These are phyloP conservation scores for Murraya paniculata DNA, from an alignment of 345 rosid species.

Conservation along the genomic window DNA sequence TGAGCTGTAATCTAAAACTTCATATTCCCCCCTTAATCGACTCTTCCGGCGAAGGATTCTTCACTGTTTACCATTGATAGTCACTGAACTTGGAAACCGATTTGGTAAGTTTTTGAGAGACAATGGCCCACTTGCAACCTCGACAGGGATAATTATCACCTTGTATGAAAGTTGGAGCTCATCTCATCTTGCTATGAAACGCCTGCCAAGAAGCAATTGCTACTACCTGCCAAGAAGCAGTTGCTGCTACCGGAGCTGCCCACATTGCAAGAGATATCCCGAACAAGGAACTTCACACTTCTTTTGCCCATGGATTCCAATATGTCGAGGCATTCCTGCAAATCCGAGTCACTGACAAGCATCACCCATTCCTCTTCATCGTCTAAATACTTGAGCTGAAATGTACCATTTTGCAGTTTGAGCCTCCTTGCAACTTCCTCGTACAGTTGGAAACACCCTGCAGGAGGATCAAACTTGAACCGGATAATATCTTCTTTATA, in stretches of 20 bases:
- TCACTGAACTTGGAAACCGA: background rate
- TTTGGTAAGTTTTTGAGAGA: background rate
- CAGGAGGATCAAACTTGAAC: slow-evolving; percentile 69
- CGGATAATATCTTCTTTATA: slow-evolving; percentile 69
- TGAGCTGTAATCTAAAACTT: background rate
- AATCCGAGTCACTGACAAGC: slow-evolving; percentile 68
- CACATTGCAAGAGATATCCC: slow-evolving; percentile 38
- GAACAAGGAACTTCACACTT: slow-evolving; percentile 64
- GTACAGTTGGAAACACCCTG: slow-evolving; percentile 64
- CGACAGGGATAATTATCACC: background rate
- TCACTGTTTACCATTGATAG: background rate
- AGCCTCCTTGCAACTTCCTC: slow-evolving; percentile 77
- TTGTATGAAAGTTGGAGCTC: background rate
- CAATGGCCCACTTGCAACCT: background rate
- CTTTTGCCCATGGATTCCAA: slow-evolving; percentile 52
- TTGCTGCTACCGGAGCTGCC: slow-evolving; percentile 69
- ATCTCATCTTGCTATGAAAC: slow-evolving; percentile 14
- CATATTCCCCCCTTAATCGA: background rate
- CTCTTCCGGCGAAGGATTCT: background rate
- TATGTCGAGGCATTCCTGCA: slow-evolving; percentile 79
- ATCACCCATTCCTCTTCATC: slow-evolving; percentile 96
- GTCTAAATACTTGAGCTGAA: slow-evolving; percentile 80
- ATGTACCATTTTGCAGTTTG: slow-evolving; percentile 59
- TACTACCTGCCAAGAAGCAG: slow-evolving; percentile 28
- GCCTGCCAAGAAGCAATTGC: slow-evolving; percentile 48